These are phyloP conservation scores for Fusarium chlamydosporum DNA, from an alignment of 2,329 filamentous ascomycete species.

Conservation along the genomic window DNA sequence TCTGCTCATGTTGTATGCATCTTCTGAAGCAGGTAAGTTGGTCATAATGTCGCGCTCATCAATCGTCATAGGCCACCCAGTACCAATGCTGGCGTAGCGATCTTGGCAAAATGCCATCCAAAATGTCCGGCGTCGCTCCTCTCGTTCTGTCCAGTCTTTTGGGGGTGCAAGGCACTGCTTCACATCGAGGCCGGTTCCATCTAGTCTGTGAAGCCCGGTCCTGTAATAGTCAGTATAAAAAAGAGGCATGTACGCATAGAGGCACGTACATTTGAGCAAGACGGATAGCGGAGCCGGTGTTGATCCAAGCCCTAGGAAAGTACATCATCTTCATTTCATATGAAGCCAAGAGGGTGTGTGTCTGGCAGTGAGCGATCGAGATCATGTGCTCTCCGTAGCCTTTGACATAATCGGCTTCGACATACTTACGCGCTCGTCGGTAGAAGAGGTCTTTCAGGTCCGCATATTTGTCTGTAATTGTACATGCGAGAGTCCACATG, in stretches of 20 bases:
- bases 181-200: slow-evolving; percentile 85
- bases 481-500: slow-evolving; percentile 95
- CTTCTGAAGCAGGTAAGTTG: slow-evolving; percentile 85
- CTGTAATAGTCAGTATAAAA: slow-evolving; percentile 64
- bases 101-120: slow-evolving; percentile 95
- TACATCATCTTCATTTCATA: slow-evolving; percentile 99
- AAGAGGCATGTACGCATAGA: not conserved
- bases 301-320: slow-evolving; percentile 96
- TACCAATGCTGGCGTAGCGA: slow-evolving; percentile 94
- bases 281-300: slow-evolving; percentile 83
- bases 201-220: slow-evolving; percentile 91
- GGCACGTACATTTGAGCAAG: slow-evolving; percentile 81
- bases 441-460: slow-evolving; percentile 91
- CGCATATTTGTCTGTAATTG: slow-evolving; percentile 84
- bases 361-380: slow-evolving; percentile 86
- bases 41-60: slow-evolving; percentile 94
- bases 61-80: slow-evolving; percentile 95
- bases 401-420: slow-evolving; percentile 90
- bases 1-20: slow-evolving; percentile 85
- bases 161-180: slow-evolving; percentile 91
- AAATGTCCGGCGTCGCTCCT: slow-evolving; percentile 92
- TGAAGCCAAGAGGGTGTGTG: slow-evolving; percentile 81
- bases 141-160: slow-evolving; percentile 92
- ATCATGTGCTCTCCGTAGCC: slow-evolving; percentile 92
- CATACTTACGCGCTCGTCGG: slow-evolving; percentile 87